Base-by-base conservation (phyloP, 306 rosid genomes). In the Quercus parvula region DNA sequence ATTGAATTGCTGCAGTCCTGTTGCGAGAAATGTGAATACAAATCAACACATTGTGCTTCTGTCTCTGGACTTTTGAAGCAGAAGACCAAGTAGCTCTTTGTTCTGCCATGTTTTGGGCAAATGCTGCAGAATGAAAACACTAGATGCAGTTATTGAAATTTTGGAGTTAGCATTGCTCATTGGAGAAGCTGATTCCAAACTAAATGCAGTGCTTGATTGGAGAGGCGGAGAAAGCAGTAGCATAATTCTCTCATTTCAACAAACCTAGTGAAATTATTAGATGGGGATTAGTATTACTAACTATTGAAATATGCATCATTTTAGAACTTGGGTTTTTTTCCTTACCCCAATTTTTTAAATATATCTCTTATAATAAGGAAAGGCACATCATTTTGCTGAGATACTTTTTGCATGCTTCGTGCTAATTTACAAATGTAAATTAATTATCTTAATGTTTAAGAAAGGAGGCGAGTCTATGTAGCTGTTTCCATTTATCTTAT, bases 21-120 rank as follows among this genome's bases (percentile, higher is more conserved):
- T 77, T 95, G 99, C 76, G 88, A 90, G 87, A 91, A 86, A 78
- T 87, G 94, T 56, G 55, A 89, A 41, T 81, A 91, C 82, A 88
- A 89, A 33, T 93, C 98, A 56, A 93, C 96, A 17, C 99, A 95
- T 83, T 95, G 97, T 76, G 98, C 88, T 86, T 95, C 97, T 35
- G 92, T 95, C 80, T 89, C 96, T 25, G 92, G 85, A 73, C 94
- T 95, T 77, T 76, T 95, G 82, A 93, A 88, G 85, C 97, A 89
- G 78, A 89, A 80, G 72, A 81, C 95, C 9, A 89, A 89, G 81
- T 82, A 68, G 46, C 18, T 68, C 52, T 68, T 68, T 68, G 27
- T 9, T 68, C 38, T 35, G 70, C 70, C 24, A 6, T 14, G 2
- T 31, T 9, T 33, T n/a, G 41, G 52, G 51, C 20, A 68, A 68